Conservation (phyloP, 2,329 filamentous ascomycete species). For the Ophiostoma tasmaniense region DNA sequence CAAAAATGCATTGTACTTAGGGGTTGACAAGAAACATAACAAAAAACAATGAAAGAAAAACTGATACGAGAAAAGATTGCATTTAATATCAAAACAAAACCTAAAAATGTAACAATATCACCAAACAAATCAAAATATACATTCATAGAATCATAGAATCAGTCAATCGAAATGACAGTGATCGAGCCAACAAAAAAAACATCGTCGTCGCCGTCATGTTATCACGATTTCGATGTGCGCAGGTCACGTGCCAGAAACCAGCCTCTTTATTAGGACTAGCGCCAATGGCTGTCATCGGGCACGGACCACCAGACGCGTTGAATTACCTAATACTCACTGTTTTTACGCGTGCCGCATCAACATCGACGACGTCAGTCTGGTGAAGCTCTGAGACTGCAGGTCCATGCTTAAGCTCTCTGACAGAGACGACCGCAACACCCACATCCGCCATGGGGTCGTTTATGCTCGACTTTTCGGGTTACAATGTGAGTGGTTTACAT, state of each 20-base stretch:
- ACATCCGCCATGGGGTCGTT: constrained; percentile 17
- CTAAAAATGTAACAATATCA: too few species aligned
- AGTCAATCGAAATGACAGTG: not conserved
- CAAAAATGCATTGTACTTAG: too few species aligned
- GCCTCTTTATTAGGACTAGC: not conserved
- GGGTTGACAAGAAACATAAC: too few species aligned
- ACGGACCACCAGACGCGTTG: not conserved
- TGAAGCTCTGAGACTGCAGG: not conserved
- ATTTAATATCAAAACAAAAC: too few species aligned
- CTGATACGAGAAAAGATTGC: too few species aligned
- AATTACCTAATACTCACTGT: not conserved
- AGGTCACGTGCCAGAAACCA: not conserved
- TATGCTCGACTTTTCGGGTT: constrained; percentile 20
- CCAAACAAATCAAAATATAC: not conserved
- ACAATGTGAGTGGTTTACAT: constrained; percentile 17
- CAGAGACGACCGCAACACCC: not conserved
- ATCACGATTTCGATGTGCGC: not conserved
- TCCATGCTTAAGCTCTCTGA: not conserved
- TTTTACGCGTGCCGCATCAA: not conserved
- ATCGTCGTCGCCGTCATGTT: not conserved
- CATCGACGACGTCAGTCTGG: not conserved
- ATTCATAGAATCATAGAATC: not conserved
- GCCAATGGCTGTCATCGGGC: not conserved
- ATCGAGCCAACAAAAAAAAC: not conserved
- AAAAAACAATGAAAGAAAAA: too few species aligned